Evolutionary conservation across 1,139 yeast genomes (phyloP).

Genomic region (Scheffersomyces lignicola): DNA sequence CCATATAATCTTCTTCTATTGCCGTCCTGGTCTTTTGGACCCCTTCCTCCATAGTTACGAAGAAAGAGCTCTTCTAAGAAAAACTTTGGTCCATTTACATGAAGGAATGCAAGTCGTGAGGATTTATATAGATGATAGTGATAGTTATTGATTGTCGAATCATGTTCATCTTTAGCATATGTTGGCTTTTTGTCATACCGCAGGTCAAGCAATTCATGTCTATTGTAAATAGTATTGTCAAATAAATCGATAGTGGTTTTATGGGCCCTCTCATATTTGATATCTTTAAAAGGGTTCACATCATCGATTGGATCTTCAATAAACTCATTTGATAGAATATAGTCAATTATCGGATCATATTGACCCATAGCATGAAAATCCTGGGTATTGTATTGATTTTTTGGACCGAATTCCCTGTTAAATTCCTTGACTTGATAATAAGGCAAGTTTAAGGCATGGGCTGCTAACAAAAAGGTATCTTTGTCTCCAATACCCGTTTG

Average conservation of each 20-base stretch:
- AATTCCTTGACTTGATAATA: slow-evolving; percentile 55
- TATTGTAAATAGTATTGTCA: slow-evolving; percentile 12
- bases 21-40: slow-evolving; percentile 21
- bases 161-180: slow-evolving; percentile 22
- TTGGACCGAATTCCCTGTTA: slow-evolving; percentile 37
- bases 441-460: slow-evolving; percentile 48
- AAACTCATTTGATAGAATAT: slow-evolving; percentile 19
- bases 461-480: slow-evolving; percentile 63
- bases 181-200: slow-evolving; percentile 11
- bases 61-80: slow-evolving; percentile 25
- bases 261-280: slow-evolving; percentile 4
- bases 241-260: slow-evolving; percentile 14
- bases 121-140: slow-evolving; percentile 29
- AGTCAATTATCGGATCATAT: slow-evolving; percentile 38
- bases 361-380: slow-evolving; percentile 40
- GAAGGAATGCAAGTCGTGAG: slow-evolving; percentile 31
- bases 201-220: not conserved
- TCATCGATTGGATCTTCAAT: slow-evolving; percentile 4
- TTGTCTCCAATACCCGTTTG: slow-evolving; percentile 66
- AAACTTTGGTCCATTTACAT: slow-evolving; percentile 42
- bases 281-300: slow-evolving; percentile 4
- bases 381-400: slow-evolving; percentile 21
- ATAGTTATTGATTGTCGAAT: slow-evolving; percentile 24
- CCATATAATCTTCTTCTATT: slow-evolving; percentile 30
- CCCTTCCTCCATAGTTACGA: slow-evolving; percentile 20